Base-by-base conservation (phyloP, 768 basidiomycete genomes). In the Pleurotus ostreatus region DNA sequence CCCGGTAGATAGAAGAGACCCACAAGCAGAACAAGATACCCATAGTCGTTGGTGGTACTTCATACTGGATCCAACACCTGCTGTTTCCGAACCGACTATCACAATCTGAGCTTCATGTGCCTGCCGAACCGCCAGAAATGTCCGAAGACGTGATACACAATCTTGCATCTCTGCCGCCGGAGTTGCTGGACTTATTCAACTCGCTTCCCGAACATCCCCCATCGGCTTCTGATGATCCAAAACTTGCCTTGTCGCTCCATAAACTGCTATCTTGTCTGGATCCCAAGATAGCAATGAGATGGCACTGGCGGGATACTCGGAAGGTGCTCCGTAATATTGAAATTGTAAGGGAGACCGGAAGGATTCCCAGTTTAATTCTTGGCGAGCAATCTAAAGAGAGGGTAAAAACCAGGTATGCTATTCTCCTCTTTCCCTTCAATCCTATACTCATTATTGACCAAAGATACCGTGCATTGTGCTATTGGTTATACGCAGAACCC, bases 1-100 rank as follows among this genome's bases (percentile, higher is more conserved):
- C 25, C 44, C 44, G 39, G 20, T 66, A 94, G 93, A 92, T 95
- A 44, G 78, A 85, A 49, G 85, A 89, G 55, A 86, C 88, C 7
- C 84, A 92, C 63, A 59, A 62, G 39, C 74, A 78, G 57, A 68
- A 78, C 2, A 73, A 87, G 57, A 68, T 98, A 5, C 96, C 97
- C 0, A 90, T 99, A 55, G 76, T 96, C 5, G 94, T 96, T 46
- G 97, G 97, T 2, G 97, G 97, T 4, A 98, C 97, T 2, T 85
- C 92, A 3, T 99, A 99, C 67, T 99, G 95, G 88, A 90, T 96
- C 22, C 96, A 99, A 64, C 92, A 99, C 67, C 83, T 97, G 39
- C 74, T 98, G 11, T 98, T 98, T 65, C 91, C 94, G 0, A 84
- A 87, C 64, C 82, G 89, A 20, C 74, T 94, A 37, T 61, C 67